Evolutionary conservation across 192 early-diverging fungal species (phyloP).

Genomic region (Gonapodya sp.): DNA sequence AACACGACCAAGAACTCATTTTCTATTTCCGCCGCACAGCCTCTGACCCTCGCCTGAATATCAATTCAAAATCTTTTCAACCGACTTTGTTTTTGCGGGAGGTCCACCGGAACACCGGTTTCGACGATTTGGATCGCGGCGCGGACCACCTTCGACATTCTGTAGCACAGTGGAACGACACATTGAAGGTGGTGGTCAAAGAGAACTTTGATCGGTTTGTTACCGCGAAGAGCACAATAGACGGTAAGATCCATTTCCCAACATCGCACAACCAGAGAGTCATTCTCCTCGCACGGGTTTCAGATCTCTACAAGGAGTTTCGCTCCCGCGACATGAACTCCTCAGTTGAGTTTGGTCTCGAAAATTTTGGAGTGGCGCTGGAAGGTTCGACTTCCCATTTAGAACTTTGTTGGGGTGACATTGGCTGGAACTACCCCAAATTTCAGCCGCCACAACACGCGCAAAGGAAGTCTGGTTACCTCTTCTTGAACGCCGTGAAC

Average conservation of each 20-base stretch:
- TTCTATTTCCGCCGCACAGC: conserved; percentile 69
- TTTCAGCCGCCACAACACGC: conserved; percentile 43
- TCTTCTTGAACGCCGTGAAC: conserved; percentile 69
- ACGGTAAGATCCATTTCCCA: conserved; percentile 42
- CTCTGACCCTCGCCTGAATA: conserved; percentile 36
- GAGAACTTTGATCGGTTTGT: conserved; percentile 97
- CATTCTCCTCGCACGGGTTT: not conserved
- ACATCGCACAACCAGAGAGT: conserved; percentile 12
- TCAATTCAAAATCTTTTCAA: conserved; percentile 30
- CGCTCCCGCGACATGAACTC: conserved; percentile 71
- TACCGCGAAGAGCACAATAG: conserved; percentile 87
- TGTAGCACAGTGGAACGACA: conserved; percentile 75
- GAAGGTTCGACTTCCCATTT: conserved; percentile 40
- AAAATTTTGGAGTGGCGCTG: conserved; percentile 54
- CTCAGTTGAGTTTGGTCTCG: conserved; percentile 69
- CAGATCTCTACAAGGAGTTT: conserved; percentile 80
- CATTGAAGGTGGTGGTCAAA: conserved; percentile 80
- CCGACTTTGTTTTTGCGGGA: conserved; percentile 66
- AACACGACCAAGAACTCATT: conserved; percentile 63
- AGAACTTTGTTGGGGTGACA: not conserved
- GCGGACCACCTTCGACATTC: conserved; percentile 56
- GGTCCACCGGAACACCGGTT: conserved; percentile 78
- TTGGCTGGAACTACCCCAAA: conserved; percentile 5
- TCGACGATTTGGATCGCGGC: conserved; percentile 69
- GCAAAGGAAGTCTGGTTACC: conserved; percentile 81